Evolutionary conservation across 1,284 basidiomycete species (phyloP), one percentile per base, ranked within the genome.

Genomic region (Phlebopus sp.): DNA sequence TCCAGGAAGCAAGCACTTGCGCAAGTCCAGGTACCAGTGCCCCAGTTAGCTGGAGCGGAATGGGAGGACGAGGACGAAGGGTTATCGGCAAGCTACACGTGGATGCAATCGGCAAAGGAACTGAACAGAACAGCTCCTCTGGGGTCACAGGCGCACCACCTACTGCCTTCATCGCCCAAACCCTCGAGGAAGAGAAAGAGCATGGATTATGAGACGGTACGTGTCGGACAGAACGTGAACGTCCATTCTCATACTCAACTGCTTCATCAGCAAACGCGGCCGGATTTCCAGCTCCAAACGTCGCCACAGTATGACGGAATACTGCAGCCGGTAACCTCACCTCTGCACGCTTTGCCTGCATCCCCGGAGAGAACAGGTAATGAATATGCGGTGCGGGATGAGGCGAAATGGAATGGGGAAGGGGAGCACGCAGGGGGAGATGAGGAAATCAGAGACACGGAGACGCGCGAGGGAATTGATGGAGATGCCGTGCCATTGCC

Each of bases 241-340:
- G 35, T 39, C 31, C 50, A 37, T 14, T 38, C 37, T 47, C 35
- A 18, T 23, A 18, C 17, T 11, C 51, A 58, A 21, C 60, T 29
- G 9, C 27, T 29, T 29, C 8, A 4, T 29, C 27, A 29, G 27
- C 27, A 8, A 29, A 2, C 27, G 10, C 27, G 7, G 9, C 27
- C 27, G 27, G 27, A 29, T 29, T 9, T 2, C 27, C 27, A 29
- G 27, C 2, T 8, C 9, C 8, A 8, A 29, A 29, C 27, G 60
- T 44, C 47, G 59, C 25, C 62, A 62, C 15, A 64, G 43, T 64
- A 62, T 60, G 59, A 60, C 48, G 60, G 59, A 3, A 50, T 41
- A 35, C 42, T 51, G 2, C 41, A 30, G 19, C 4, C 19, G 30
- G 51, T 46, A 34, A 58, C 47, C 14, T 29, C 40, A 47, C 21